Conservation (phyloP, 768 basidiomycete genomes). For the Tricholoma matsutake region DNA sequence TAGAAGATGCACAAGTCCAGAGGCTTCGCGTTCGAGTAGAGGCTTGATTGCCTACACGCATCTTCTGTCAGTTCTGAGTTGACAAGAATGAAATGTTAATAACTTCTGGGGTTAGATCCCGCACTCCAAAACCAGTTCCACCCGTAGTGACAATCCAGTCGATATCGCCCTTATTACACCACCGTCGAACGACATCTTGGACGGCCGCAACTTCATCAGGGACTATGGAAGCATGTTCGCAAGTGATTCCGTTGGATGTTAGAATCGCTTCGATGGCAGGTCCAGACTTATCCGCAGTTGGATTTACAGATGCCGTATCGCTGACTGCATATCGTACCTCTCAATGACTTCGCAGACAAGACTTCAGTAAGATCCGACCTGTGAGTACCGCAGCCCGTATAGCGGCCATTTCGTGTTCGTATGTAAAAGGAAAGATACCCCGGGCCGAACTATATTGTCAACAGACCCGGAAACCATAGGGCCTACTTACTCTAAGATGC, state of each 20-base stretch:
- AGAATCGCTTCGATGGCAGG: conserved; percentile 58
- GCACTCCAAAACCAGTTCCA: conserved; percentile 81
- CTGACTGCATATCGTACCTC: conserved; percentile 46
- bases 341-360: not conserved
- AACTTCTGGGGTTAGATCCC: conserved; percentile 86
- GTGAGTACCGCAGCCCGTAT: conserved; percentile 30
- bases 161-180: conserved; percentile 42
- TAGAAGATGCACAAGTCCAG: conserved; percentile 76
- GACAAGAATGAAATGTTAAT: not conserved
- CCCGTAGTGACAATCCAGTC: conserved; percentile 84
- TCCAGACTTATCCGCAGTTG: conserved; percentile 60
- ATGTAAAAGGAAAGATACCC: no score
- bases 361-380: conserved; percentile 21
- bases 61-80: not conserved
- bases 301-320: conserved; percentile 58
- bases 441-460: no score
- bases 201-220: conserved; percentile 64
- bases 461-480: no score
- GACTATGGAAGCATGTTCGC: conserved; percentile 44
- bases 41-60: conserved; percentile 52
- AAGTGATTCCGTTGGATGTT: conserved; percentile 29
- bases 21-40: conserved; percentile 61
- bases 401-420: conserved; percentile 14
- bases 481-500: no score
- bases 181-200: conserved; percentile 41